phyloP scores from a whole-genome alignment of 176 grass and related monocot genomes.

The Urochloa ruziziensis region DNA sequence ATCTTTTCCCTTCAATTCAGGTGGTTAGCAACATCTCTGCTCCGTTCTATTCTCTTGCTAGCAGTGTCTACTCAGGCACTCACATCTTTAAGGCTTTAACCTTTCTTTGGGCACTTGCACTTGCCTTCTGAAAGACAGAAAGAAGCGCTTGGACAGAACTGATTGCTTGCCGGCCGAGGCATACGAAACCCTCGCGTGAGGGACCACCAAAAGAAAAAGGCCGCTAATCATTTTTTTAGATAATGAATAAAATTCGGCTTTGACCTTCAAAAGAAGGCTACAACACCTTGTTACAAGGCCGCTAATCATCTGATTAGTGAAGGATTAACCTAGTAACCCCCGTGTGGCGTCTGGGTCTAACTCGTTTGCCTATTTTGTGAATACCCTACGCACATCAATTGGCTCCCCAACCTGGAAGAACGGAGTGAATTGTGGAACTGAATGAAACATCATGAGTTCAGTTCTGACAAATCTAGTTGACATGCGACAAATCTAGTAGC shows the following conservation, averaged over 20 bases:
- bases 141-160: not conserved
- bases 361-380: not conserved
- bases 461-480: not conserved
- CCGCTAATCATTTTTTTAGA: too few relatives aligned
- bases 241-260: too few relatives aligned
- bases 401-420: not conserved
- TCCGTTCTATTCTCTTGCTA: not conserved
- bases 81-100: too few relatives aligned
- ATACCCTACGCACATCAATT: not conserved
- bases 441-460: too few relatives aligned
- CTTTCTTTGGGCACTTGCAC: not conserved
- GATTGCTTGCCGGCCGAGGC: slow-evolving; percentile 8
- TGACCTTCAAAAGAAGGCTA: too few relatives aligned
- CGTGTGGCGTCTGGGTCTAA: not conserved
- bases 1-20: not conserved
- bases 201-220: not conserved
- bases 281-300: too few relatives aligned
- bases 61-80: too few relatives aligned
- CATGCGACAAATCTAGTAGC: too few relatives aligned
- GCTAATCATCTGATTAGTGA: not conserved
- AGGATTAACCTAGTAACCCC: not conserved
- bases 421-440: too few relatives aligned
- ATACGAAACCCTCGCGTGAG: slow-evolving; percentile 29
- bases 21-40: not conserved
- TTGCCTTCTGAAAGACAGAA: too few relatives aligned